These are phyloP conservation scores for Xanthoceras sorbifolium DNA, from an alignment of 345 rosid species.

Conservation along the genomic window DNA sequence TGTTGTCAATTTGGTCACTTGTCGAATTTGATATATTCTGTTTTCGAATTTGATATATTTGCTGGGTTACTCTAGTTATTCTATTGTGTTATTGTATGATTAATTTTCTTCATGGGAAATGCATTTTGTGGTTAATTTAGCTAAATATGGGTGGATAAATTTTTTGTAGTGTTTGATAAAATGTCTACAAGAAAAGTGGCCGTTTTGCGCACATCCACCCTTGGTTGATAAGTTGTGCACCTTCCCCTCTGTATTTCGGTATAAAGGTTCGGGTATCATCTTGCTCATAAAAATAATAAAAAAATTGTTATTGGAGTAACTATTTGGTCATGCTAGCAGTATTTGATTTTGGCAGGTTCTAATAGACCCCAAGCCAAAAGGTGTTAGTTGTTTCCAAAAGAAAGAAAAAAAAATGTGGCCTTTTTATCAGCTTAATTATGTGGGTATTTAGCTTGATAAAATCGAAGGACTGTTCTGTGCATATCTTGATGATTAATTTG, in stretches of 20 bases:
- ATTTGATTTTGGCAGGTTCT: not conserved
- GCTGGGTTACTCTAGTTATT: not conserved
- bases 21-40: not conserved
- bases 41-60: not conserved
- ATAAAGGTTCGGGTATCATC: no score
- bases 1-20: not conserved
- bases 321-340: not conserved
- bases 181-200: slow-evolving; percentile 33
- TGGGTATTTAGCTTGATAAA: not conserved
- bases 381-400: no score
- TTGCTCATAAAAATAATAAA: no score
- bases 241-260: no score
- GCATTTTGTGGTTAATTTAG: not conserved
- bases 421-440: not conserved
- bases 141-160: not conserved
- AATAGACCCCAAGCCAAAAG: not conserved
- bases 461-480: not conserved
- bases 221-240: no score
- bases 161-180: slow-evolving; percentile 37
- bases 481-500: not conserved
- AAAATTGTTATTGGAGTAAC: no score
- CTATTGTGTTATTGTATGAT: not conserved
- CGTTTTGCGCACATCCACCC: not conserved
- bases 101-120: not conserved
- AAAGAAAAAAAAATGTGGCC: not conserved